Base-by-base conservation (phyloP, 345 rosid species). In the Salix suchowensis region DNA sequence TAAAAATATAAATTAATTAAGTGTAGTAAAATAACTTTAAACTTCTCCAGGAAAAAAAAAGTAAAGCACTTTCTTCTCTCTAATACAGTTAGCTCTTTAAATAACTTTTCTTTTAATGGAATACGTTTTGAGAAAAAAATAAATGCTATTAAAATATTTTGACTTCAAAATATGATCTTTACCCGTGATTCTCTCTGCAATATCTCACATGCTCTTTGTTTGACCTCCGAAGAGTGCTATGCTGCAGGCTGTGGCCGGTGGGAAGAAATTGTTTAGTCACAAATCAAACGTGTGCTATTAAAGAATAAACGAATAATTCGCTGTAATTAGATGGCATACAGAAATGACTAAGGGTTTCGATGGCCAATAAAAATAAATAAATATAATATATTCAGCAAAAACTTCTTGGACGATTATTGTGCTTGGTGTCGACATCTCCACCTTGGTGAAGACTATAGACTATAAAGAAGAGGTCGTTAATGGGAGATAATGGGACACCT, bases 361-460 rank as follows among this genome's bases (percentile, higher is more conserved):
- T 54, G n/a, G 61, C 26, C 26, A 55, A n/a, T 8, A 55, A 55
- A n/a, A 9, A 55, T 30, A 30, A 30, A 30, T 7, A 52, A 2
- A 52, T 7, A 19, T 0, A 52, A 7, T 6, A 52, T 52, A 7
- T 18, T 52, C 8, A 21, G 60, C 60, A 52, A 19, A 52, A 52
- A 19, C 60, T n/a, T 3, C 2, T 0, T 11, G 12, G 1, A 10
- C 16, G 12, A 10, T 8, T 6, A 24, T 28, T 36, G 54, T 62
- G 74, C 52, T 42, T 12, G 61, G 73, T 65, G 76, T 55, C 68
- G 40, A 61, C 77, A 71, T 77, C 21, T 68, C 72, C 65, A 66
- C 80, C 67, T 71, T 48, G 5, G 71, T 3, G 14, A 32, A 26
- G 50, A 4, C 10, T 8, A 10, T 2, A 37, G 74, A 40, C 18